phyloP scores from a whole-genome alignment of 352 stramenopile species.

The Globisporangium solare region DNA sequence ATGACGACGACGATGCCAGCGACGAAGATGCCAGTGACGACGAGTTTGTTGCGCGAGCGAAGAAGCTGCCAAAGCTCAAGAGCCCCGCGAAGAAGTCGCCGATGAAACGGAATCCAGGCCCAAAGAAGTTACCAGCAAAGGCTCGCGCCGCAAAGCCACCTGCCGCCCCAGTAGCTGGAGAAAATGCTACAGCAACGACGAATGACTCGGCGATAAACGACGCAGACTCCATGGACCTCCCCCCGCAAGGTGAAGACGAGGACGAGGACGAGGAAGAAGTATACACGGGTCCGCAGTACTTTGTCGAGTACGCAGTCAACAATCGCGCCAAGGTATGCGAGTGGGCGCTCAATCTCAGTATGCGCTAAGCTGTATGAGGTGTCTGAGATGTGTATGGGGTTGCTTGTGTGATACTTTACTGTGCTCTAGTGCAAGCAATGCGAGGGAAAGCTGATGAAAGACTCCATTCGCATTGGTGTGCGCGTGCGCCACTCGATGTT shows the following conservation, averaged over 20 bases:
- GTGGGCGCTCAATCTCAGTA: background rate
- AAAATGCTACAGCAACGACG: background rate
- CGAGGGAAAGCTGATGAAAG: constrained; percentile 49
- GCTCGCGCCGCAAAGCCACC: background rate
- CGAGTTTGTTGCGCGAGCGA: constrained; percentile 18
- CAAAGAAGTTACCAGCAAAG: background rate
- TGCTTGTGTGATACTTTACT: constrained; percentile 1
- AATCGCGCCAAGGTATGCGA: constrained; percentile 43
- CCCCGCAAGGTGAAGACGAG: constrained; percentile 22
- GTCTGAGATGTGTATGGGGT: background rate
- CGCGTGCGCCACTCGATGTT: constrained; percentile 75
- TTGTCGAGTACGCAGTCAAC: constrained; percentile 64
- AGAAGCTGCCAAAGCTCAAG: constrained; percentile 20
- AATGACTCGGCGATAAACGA: constrained; percentile 15
- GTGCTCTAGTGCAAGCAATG: constrained; percentile 68
- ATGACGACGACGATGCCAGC: constrained; percentile 22
- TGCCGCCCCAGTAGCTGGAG: background rate
- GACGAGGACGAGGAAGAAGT: constrained; percentile 30
- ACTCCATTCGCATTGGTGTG: constrained; percentile 47
- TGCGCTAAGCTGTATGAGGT: background rate
- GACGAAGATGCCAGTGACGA: constrained; percentile 21
- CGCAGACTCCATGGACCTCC: constrained; percentile 37
- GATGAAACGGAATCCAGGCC: background rate
- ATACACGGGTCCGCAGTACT: constrained; percentile 55
- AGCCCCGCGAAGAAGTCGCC: constrained; percentile 7